Base-by-base conservation (phyloP, 2,329 filamentous ascomycete species). In the Aspergillus alliaceus region DNA sequence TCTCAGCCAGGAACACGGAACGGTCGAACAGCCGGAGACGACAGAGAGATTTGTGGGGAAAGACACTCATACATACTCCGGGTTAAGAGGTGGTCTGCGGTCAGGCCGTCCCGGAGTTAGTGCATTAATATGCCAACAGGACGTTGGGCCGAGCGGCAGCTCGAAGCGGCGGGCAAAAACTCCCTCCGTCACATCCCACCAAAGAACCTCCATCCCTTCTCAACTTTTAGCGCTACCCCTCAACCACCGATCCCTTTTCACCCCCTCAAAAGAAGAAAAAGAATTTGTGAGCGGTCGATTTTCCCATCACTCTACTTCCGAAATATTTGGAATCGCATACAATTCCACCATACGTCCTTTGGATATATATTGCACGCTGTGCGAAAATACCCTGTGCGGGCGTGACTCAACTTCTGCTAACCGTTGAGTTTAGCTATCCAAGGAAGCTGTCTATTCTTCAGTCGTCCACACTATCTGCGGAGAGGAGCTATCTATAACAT, bases 101-200 rank as follows among this genome's bases (percentile, higher is more conserved):
- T 40, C 46, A 44, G 44, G 44, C 44, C 27, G 44, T 48, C 44
- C 24, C 34, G 44, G 55, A 35, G 31, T 44, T 20, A 18, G 32
- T 53, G 24, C 34, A 47, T 44, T 51, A 53, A 27, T 25, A 37
- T 25, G 44, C 44, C 44, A 47, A n/a, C 44, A 48, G 29, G 34
- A 20, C 51, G 58, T 60, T 60, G 59, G 57, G 59, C 57, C 57
- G 59, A 61, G 58, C 53, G 54, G 58, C 55, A 39, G 44, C 50
- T 44, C 35, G 51, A 51, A 51, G 48, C 58, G 53, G 55, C 62
- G 60, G 62, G 53, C 61, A 59, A 63, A 64, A 63, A 47, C 60
- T 59, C 58, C 57, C 60, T 57, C 57, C 55, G 32, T 48, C 40
- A 53, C 58, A 62, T 62, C 63, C 59, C 61, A 62, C 59, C 55